Percentiles rank a stretch among this genome's conserved stretches.
Evolutionary conservation across 495 filamentous ascomycete genomes (phyloP).

Genomic region (Penicillium ucsense): DNA sequence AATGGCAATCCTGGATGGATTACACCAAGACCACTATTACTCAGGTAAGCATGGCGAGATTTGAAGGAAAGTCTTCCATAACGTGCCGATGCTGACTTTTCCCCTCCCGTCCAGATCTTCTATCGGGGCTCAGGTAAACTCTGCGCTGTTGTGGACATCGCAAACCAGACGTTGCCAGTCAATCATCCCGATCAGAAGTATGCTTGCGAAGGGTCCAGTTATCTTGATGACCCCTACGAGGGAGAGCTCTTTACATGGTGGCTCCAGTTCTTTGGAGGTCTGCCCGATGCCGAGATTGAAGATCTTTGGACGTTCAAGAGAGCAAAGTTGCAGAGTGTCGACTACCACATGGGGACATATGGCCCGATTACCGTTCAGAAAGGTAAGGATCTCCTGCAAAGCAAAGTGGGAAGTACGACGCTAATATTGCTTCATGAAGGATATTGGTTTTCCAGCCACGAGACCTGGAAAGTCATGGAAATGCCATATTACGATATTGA

Average conservation of each 20-base stretch:
- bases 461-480: constrained; percentile 28
- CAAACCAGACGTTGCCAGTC: constrained; percentile 15
- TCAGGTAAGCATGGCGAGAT: background rate
- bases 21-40: constrained; percentile 22
- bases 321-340: constrained; percentile 21
- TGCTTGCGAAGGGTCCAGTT: constrained; percentile 15
- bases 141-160: constrained; percentile 20
- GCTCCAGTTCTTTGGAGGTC: constrained; percentile 24
- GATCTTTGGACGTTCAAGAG: constrained; percentile 19
- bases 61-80: background rate
- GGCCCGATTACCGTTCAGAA: constrained; percentile 29
- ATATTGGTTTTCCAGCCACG: constrained; percentile 27
- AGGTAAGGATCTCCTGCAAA: constrained; percentile 3
- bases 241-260: constrained; percentile 29
- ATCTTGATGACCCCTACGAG: constrained; percentile 24
- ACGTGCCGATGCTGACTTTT: background rate
- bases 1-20: constrained; percentile 27
- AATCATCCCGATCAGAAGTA: constrained; percentile 18
- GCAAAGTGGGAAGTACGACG: too few relatives aligned
- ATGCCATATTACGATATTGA: constrained; percentile 27
- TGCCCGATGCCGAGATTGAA: constrained; percentile 16
- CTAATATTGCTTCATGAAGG: background rate
- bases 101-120: constrained; percentile 12
- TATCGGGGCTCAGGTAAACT: constrained; percentile 19
- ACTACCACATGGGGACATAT: constrained; percentile 19